Base-by-base conservation (phyloP, 164 flowering plant genomes). In the Dillenia turbinata region DNA sequence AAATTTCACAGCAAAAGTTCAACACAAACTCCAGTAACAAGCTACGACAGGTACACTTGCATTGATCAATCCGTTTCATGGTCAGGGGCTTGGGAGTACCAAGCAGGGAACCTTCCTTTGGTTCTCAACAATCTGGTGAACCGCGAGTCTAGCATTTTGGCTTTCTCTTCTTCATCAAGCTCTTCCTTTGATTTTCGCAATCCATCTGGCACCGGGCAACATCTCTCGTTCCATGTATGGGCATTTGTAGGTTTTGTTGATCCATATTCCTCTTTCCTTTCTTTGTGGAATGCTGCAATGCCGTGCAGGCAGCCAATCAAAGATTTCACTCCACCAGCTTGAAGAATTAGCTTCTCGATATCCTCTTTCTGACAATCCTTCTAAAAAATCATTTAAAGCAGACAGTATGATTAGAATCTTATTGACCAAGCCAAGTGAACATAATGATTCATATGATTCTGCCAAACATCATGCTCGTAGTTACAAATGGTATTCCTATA, bases 121-220 rank as follows among this genome's bases (percentile, higher is more conserved):
- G 73, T 64, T 74, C 97, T 78, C 14, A 93, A 88, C 66, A 93
- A 64, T 40, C 88, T 81, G 1, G 98, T 90, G 75, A 52, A 83
- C 0, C 89, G 77, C 9, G 97, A 93, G 58, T 93, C 98, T 0
- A 89, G 89, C 97, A 90, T 83, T 71, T 73, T 83, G 5, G 66
- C 81, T 10, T 62, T 64, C 74, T 90, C 96, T 70, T 93, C 98
- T 66, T 93, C 98, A 57, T 87, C 91, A 9, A 90, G 11, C 70
- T 90, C 98, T 54, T 81, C 81, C 17, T 15, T 44, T 0, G 84
- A 65, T 60, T 85, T 90, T 0, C 97, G 98, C 73, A 93, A 59
- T 33, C 96, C 94, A 47, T 93, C 98, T 9, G 96, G 97, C 19
- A 87, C 64, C 0, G 85, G 94, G 19, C 59, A 71, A 0, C 43